These are phyloP conservation scores for Centrapalus pauciflorus DNA, from an alignment of 129 eudicot species.

Conservation along the genomic window DNA sequence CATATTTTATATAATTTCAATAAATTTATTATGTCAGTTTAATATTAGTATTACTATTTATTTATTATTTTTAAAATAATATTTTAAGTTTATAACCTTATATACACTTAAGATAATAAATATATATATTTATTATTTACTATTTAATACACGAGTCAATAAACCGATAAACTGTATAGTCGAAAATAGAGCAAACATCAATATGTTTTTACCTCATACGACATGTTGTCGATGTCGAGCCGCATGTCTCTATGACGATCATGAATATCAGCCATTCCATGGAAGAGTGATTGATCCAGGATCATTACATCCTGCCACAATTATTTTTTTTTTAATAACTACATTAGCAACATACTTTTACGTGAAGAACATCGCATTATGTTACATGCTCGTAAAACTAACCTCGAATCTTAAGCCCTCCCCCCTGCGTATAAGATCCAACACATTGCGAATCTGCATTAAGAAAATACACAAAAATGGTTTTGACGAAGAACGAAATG, in stretches of 20 bases:
- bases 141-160: too few relatives aligned
- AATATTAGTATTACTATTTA: too few relatives aligned
- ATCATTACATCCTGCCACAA: constrained; percentile 80
- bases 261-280: constrained; percentile 72
- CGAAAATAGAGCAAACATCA: too few relatives aligned
- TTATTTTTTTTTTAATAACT: too few relatives aligned
- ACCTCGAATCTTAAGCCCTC: constrained; percentile 93
- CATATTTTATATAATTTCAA: too few relatives aligned
- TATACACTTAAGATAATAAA: too few relatives aligned
- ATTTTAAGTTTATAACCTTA: too few relatives aligned
- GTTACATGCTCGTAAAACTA: constrained; percentile 9
- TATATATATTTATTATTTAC: too few relatives aligned
- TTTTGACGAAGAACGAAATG: too few relatives aligned
- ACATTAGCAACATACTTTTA: background rate
- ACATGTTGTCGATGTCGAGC: constrained; percentile 93
- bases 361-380: background rate
- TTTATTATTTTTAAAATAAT: too few relatives aligned
- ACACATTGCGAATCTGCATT: constrained; percentile 66
- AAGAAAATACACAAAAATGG: background rate
- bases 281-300: constrained; percentile 66
- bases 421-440: constrained; percentile 91
- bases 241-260: constrained; percentile 97
- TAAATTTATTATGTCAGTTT: too few relatives aligned
- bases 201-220: constrained; percentile 64
- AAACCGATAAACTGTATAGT: too few relatives aligned